Evolutionary conservation across 768 basidiomycete species (phyloP).

Genomic region (Kondoa subrosea): DNA sequence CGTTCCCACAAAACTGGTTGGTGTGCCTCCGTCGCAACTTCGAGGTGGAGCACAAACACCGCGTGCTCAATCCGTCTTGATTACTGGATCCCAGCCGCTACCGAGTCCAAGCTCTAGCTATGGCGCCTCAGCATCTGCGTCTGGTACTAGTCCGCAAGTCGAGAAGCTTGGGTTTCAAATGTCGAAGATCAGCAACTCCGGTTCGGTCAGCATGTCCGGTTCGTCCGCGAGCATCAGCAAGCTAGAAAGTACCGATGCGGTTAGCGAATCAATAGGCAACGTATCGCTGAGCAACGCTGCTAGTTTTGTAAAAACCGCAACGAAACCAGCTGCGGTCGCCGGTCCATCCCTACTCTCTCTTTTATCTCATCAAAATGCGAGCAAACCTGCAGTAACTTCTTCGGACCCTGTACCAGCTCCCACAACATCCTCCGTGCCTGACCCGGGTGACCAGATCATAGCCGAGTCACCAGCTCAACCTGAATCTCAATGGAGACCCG

Average conservation of each 20-base stretch:
- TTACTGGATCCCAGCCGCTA: slow-evolving; percentile 83
- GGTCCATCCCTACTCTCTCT: slow-evolving; percentile 26
- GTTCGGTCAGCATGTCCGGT: slow-evolving; percentile 25
- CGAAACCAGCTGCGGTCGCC: slow-evolving; percentile 23
- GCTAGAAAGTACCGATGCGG: neutral
- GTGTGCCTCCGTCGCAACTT: slow-evolving; percentile 71
- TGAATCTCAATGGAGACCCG: slow-evolving; percentile 21
- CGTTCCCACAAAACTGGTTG: slow-evolving; percentile 54
- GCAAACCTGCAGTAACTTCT: slow-evolving; percentile 10
- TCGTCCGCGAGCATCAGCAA: neutral
- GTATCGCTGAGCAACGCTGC: neutral
- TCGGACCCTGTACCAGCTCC: neutral
- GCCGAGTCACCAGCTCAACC: neutral
- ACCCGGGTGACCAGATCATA: neutral
- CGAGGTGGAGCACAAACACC: slow-evolving; percentile 94
- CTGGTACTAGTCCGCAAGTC: slow-evolving; percentile 51
- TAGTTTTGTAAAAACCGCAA: slow-evolving; percentile 25
- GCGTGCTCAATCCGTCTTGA: slow-evolving; percentile 56
- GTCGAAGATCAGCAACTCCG: slow-evolving; percentile 56
- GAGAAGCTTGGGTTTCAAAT: slow-evolving; percentile 85
- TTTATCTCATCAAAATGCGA: slow-evolving; percentile 30
- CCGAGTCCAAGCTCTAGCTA: slow-evolving; percentile 54
- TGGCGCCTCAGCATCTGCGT: slow-evolving; percentile 34
- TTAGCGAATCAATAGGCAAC: neutral
- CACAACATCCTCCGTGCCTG: neutral